Percentiles rank a stretch among this genome's conserved stretches.
Evolutionary conservation across 2,329 filamentous ascomycete genomes (phyloP).

Genomic region (Nectriaceae sp.): DNA sequence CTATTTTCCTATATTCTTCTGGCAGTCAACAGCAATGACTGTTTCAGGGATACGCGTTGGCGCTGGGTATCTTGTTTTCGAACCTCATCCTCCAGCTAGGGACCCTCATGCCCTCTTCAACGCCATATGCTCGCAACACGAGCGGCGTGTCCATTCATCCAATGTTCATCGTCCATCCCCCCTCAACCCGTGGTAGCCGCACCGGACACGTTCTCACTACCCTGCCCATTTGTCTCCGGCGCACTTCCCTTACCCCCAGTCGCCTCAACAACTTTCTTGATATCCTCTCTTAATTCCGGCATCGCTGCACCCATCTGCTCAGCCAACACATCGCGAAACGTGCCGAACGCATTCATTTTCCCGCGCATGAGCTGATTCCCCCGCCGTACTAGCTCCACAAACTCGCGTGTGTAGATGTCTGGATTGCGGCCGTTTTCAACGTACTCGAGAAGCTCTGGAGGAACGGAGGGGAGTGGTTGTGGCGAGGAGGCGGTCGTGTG

Average conservation of each 20-base stretch:
- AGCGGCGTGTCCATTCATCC: constrained; percentile 5
- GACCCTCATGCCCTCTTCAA: not conserved
- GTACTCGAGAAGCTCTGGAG: constrained; percentile 66
- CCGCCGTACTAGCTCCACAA: constrained; percentile 67
- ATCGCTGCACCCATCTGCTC: constrained; percentile 57
- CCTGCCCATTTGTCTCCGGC: not conserved
- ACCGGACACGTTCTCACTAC: not conserved
- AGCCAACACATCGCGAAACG: constrained; percentile 64
- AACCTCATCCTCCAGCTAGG: not conserved
- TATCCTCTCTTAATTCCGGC: constrained; percentile 60
- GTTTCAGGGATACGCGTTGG: too few species aligned
- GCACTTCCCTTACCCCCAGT: constrained; percentile 38
- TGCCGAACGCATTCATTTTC: constrained; percentile 61
- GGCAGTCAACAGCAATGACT: too few species aligned
- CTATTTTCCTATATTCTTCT: not conserved
- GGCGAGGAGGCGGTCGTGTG: constrained; percentile 44
- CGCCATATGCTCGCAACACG: constrained; percentile 10
- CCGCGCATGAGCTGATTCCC: constrained; percentile 68
- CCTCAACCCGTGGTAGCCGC: constrained; percentile 10
- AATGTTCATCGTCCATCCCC: not conserved
- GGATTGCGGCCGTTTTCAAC: constrained; percentile 73
- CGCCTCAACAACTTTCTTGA: constrained; percentile 50
- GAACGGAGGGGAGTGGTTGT: constrained; percentile 52
- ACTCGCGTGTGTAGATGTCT: constrained; percentile 74
- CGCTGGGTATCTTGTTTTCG: constrained; percentile 8